Evolutionary conservation across 2,329 filamentous ascomycete genomes (phyloP).

Genomic region (Neopestalotiopsis sp.): DNA sequence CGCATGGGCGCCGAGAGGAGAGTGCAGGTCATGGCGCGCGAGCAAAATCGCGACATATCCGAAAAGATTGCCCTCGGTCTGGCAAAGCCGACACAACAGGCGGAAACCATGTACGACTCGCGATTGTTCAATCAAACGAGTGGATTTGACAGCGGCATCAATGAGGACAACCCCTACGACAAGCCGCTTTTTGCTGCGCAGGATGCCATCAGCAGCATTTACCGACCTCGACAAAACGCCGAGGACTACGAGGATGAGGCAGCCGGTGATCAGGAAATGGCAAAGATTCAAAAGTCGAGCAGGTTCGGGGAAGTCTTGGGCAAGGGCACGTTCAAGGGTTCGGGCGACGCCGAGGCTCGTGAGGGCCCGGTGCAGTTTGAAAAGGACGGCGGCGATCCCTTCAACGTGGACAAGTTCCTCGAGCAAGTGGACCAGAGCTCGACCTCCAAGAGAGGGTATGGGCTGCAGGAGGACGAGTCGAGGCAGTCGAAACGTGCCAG

Average conservation of each 20-base stretch:
- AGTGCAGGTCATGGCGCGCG: conserved; percentile 89
- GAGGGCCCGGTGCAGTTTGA: conserved; percentile 97
- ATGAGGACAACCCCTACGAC: conserved; percentile 97
- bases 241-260: conserved; percentile 80
- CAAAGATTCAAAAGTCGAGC: conserved; percentile 82
- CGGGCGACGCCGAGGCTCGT: conserved; percentile 79
- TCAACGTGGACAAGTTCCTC: conserved; percentile 94
- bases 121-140: conserved; percentile 92
- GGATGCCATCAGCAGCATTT: conserved; percentile 93
- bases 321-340: conserved; percentile 88
- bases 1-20: conserved; percentile 94
- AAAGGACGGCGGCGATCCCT: conserved; percentile 83
- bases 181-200: conserved; percentile 96
- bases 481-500: conserved; percentile 73
- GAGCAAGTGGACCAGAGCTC: conserved; percentile 72
- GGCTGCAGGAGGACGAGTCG: conserved; percentile 70
- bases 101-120: conserved; percentile 97
- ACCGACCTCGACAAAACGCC: conserved; percentile 77
- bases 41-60: conserved; percentile 95
- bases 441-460: conserved; percentile 74
- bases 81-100: conserved; percentile 90
- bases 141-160: conserved; percentile 90
- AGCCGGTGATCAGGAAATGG: conserved; percentile 81
- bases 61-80: conserved; percentile 95
- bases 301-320: conserved; percentile 87